Evolutionary conservation across 2,329 filamentous ascomycete genomes (phyloP).

Genomic region (Colletotrichum musae): DNA sequence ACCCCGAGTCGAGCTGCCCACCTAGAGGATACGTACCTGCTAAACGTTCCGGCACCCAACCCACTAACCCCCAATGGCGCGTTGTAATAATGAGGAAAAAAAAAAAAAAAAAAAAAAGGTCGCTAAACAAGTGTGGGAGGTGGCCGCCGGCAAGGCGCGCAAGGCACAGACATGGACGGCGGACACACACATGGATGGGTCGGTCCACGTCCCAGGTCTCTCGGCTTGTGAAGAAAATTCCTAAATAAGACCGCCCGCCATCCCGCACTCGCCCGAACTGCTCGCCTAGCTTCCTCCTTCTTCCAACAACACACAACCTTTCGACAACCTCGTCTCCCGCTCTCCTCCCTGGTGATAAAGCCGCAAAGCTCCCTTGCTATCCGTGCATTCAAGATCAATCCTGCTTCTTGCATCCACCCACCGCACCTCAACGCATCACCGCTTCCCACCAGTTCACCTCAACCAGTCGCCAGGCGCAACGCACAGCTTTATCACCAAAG

Average conservation of each 20-base stretch:
- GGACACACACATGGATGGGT: conserved; percentile 9
- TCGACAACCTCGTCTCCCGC: conserved; percentile 1
- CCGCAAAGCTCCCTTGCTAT: conserved; percentile 15
- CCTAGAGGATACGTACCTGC: too few species aligned
- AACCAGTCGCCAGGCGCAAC: conserved; percentile 31
- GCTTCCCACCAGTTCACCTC: not conserved
- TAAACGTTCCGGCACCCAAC: conserved; percentile 25
- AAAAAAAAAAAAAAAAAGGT: conserved; percentile 7
- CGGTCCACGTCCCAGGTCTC: not conserved
- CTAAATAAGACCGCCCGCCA: conserved; percentile 32
- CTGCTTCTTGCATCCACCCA: not conserved
- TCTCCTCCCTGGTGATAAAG: conserved; percentile 41
- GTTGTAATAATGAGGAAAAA: conserved; percentile 1
- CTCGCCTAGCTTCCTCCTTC: not conserved
- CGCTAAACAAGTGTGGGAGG: not conserved
- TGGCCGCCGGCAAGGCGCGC: not conserved
- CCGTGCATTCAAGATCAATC: not conserved
- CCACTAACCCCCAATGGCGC: conserved; percentile 30
- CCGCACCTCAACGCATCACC: not conserved
- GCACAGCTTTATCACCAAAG: conserved; percentile 32
- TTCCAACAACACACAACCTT: conserved; percentile 19
- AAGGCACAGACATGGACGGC: not conserved
- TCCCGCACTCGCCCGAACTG: not conserved
- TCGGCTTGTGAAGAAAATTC: conserved; percentile 38
- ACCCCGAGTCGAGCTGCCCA: conserved; percentile 7